Conservation (phyloP, 2,329 filamentous ascomycete species). For the Arthroderma sp. region DNA sequence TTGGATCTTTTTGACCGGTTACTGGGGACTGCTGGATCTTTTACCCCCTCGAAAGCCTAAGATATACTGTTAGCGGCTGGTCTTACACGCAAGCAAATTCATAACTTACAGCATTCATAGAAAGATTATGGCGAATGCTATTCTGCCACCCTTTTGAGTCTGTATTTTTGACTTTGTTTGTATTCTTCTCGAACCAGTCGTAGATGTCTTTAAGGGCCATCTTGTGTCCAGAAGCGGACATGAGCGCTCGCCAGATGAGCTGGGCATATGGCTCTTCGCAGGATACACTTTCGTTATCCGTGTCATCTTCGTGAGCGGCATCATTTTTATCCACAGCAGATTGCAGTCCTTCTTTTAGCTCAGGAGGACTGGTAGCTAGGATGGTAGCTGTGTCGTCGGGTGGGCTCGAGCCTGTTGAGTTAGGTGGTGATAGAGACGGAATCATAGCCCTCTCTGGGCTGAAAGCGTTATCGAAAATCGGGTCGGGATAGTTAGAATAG, state of each 20-base stretch:
- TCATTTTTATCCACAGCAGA: too few relatives aligned
- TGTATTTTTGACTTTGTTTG: constrained; percentile 53
- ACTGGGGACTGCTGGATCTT: constrained; percentile 14
- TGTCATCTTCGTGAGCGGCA: constrained; percentile 4
- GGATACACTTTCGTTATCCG: constrained; percentile 8
- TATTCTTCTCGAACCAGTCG: constrained; percentile 74
- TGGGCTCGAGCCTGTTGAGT: constrained; percentile 9
- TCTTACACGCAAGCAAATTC: background rate
- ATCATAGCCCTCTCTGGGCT: constrained; percentile 6
- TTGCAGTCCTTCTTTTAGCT: too few relatives aligned
- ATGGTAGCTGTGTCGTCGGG: background rate
- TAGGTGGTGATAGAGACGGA: constrained; percentile 6
- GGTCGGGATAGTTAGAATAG: background rate
- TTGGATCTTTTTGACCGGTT: constrained; percentile 50
- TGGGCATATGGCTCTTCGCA: constrained; percentile 61
- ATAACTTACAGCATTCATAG: constrained; percentile 74
- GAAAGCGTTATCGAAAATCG: background rate
- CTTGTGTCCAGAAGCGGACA: constrained; percentile 49
- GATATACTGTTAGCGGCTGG: constrained; percentile 7
- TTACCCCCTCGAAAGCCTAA: constrained; percentile 24
- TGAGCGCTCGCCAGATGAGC: constrained; percentile 64
- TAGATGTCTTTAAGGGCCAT: constrained; percentile 83
- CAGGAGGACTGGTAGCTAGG: too few relatives aligned
- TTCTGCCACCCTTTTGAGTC: constrained; percentile 76
- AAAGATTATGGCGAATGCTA: constrained; percentile 87